phyloP scores from a whole-genome alignment of 2,329 filamentous ascomycete genomes.

The Myotisia sp. region DNA sequence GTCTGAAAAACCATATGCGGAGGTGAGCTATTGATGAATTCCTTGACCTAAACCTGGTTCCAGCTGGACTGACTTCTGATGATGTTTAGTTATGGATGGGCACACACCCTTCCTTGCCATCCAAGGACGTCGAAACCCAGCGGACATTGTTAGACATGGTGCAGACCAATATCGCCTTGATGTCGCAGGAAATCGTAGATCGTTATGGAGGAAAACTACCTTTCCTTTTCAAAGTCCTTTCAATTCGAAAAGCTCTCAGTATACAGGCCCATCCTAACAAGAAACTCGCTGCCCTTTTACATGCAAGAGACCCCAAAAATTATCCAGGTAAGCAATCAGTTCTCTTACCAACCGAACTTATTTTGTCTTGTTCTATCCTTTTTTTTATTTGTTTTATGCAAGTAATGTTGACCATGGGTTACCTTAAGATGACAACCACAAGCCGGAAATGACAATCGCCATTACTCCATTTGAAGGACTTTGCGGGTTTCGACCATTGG shows the following conservation, averaged over 20 bases:
- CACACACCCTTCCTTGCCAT: conserved; percentile 89
- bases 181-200: conserved; percentile 57
- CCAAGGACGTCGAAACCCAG: conserved; percentile 71
- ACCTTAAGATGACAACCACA: conserved; percentile 78
- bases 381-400: background rate
- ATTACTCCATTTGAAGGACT: conserved; percentile 92
- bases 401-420: background rate
- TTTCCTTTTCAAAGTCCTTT: conserved; percentile 95
- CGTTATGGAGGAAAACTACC: conserved; percentile 73
- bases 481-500: conserved; percentile 81
- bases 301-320: conserved; percentile 75
- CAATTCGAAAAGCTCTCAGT: conserved; percentile 86
- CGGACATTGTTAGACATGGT: conserved; percentile 77
- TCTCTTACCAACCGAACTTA: too few species aligned
- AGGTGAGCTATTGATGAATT: conserved; percentile 43
- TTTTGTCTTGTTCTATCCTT: too few species aligned
- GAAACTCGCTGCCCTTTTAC: conserved; percentile 77
- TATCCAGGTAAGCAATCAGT: conserved; percentile 61
- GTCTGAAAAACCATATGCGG: conserved; percentile 81
- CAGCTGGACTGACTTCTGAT: conserved; percentile 10
- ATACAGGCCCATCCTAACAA: conserved; percentile 97
- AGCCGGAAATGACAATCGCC: conserved; percentile 98
- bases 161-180: conserved; percentile 68
- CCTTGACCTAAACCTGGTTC: background rate
- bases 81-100: conserved; percentile 83